phyloP scores from a whole-genome alignment of 106 monocot genomes.

The Platanthera guangdongensis region DNA sequence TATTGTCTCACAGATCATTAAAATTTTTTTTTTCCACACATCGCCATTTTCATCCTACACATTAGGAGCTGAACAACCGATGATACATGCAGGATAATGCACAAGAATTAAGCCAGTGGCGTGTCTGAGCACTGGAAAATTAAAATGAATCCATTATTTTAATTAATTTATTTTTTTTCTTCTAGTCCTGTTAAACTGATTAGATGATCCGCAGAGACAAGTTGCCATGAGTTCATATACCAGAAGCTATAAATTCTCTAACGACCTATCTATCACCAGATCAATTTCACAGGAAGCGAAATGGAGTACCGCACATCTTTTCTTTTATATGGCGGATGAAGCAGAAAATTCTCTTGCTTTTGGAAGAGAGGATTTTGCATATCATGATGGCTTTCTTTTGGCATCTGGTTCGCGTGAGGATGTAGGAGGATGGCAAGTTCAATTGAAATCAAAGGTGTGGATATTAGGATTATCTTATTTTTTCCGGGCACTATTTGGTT shows the following conservation, averaged over 20 bases:
- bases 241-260: neutral
- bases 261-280: constrained; percentile 13
- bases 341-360: constrained; percentile 48
- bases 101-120: neutral
- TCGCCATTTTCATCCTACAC: neutral
- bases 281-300: constrained; percentile 30
- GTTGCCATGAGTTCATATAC: neutral
- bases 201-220: neutral
- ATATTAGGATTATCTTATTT: neutral
- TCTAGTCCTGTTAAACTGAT: neutral
- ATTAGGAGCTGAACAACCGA: neutral
- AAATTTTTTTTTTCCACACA: neutral
- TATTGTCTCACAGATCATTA: neutral
- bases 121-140: neutral
- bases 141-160: neutral
- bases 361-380: constrained; percentile 19
- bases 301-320: constrained; percentile 44
- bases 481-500: neutral
- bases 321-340: constrained; percentile 93
- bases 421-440: constrained; percentile 78
- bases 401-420: constrained; percentile 61
- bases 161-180: neutral
- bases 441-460: constrained; percentile 62
- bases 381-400: constrained; percentile 39
- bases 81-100: neutral